Evolutionary conservation across 139 green algal species (phyloP).

Genomic region (Tetratostichococcus sp.): DNA sequence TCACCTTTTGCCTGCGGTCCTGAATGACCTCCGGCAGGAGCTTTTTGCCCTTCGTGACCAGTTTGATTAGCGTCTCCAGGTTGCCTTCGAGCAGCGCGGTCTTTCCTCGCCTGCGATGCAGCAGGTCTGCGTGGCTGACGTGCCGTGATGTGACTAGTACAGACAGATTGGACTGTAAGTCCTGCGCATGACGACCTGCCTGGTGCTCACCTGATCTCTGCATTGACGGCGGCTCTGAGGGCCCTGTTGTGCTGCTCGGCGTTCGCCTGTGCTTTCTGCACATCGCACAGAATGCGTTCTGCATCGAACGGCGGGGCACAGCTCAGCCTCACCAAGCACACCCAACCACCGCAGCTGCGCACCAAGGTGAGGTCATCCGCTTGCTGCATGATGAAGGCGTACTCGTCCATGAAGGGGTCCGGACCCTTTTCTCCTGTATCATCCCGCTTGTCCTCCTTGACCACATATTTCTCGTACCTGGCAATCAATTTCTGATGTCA

Average conservation of each 20-base stretch:
- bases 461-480: constrained; percentile 78
- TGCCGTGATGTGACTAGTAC: no score
- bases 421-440: constrained; percentile 33
- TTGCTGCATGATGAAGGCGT: constrained; percentile 46
- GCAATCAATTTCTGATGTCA: no score
- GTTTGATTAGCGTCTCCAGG: constrained; percentile 33
- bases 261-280: constrained; percentile 65
- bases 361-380: constrained; percentile 66
- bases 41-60: constrained; percentile 47
- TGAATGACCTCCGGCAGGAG: constrained; percentile 48
- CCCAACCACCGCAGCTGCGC: not conserved
- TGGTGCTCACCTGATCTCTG: constrained; percentile 57
- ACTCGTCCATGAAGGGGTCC: constrained; percentile 67
- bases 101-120: constrained; percentile 47
- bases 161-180: no score
- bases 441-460: constrained; percentile 17
- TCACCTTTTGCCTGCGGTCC: constrained; percentile 42
- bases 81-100: constrained; percentile 19
- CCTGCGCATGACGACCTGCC: no score
- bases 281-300: not conserved
- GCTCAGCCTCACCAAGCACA: not conserved
- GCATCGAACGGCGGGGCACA: not conserved
- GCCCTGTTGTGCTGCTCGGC: constrained; percentile 69
- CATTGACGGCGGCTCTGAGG: constrained; percentile 67
- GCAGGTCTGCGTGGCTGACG: no score